Base-by-base conservation (phyloP, 1,284 basidiomycete species). In the Sanghuangporus weigelae region DNA sequence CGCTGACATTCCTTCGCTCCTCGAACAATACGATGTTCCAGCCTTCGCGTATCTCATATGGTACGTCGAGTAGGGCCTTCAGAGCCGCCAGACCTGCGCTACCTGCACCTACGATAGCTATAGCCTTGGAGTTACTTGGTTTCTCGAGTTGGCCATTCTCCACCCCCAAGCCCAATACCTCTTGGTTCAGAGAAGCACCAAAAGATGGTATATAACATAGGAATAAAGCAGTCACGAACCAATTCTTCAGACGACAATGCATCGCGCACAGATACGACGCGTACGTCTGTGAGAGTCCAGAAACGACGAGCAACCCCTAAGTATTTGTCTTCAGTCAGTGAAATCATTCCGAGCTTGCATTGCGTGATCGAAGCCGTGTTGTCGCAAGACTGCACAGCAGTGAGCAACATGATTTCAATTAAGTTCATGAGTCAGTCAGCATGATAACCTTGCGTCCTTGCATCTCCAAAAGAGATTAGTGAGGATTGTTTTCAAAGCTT, bases 11-110 rank as follows among this genome's bases (percentile, higher is more conserved):
- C 54, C 72, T 68, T 42, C 81, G 76, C 69, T 83, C 78, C 67
- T 86, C 84, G 67, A 78, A 84, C 39, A 84, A 69, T 6, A 79
- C 77, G 26, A 85, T 71, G 21, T 84, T 77, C 77, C 81, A 82
- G 10, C 69, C 69, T 16, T 67, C 64, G 35, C 73, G 72, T 7
- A 71, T 63, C 39, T 79, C 74, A 19, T 72, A 69, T 3, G 81
- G 80, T 3, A 85, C 68, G 69, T 82, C 79, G 10, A 82, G 70
- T 31, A 84, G 70, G 7, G 77, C 78, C 69, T 82, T 83, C 38
- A 86, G 71, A 68, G 78, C 76, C 0, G 79, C 81, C 19, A 85
- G 72, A 2, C 84, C 84, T 5, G 78, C 81, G 66, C 80, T 84
- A 0, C 83, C 84, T 5, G 77, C 81, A 1, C 80, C 80, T 2